Evolutionary conservation across 1,284 basidiomycete genomes (phyloP).

Genomic region (Trichosporon coremiiforme): DNA sequence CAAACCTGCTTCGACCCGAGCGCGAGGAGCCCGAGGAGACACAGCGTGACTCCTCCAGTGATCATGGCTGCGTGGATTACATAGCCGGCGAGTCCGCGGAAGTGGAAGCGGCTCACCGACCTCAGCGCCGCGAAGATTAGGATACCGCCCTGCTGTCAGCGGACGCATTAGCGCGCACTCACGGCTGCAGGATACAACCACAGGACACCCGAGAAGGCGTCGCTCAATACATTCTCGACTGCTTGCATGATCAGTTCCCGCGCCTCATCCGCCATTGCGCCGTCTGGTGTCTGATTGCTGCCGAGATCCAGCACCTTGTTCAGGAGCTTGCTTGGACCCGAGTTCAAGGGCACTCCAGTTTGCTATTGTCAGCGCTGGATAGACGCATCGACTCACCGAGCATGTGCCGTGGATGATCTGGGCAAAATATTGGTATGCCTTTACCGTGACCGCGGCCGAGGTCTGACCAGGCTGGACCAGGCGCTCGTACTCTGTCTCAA

Average conservation of each 20-base stretch:
- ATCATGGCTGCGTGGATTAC: background rate
- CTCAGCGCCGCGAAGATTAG: background rate
- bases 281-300: too few species aligned
- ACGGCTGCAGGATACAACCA: constrained; percentile 45
- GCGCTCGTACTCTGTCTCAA: background rate
- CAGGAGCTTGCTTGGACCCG: background rate
- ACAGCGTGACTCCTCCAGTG: background rate
- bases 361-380: background rate
- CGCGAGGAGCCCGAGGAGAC: background rate
- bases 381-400: too few species aligned
- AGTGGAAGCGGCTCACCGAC: background rate
- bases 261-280: background rate
- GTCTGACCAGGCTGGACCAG: background rate
- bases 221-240: constrained; percentile 25
- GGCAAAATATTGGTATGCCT: background rate
- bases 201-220: constrained; percentile 34
- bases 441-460: constrained; percentile 36
- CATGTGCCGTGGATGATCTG: background rate
- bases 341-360: background rate
- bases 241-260: background rate
- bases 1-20: background rate
- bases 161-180: background rate
- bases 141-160: background rate
- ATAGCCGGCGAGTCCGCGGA: background rate
- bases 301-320: background rate